Evolutionary conservation across 768 basidiomycete species (phyloP).

Genomic region (Inosperma sp.): DNA sequence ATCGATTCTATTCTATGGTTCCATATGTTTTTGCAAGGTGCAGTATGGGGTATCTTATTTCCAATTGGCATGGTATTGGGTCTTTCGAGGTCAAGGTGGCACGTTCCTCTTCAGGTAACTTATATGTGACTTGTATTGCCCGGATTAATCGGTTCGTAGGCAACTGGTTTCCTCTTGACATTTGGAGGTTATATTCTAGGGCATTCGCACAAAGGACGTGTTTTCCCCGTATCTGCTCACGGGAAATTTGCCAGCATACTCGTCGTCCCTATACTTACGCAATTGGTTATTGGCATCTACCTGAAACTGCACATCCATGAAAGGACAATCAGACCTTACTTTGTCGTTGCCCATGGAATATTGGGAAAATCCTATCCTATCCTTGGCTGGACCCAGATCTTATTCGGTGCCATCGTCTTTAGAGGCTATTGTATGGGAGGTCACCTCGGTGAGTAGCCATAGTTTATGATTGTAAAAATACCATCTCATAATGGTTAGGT

Average conservation of each 20-base stretch:
- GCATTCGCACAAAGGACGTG: constrained; percentile 78
- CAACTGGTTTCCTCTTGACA: constrained; percentile 63
- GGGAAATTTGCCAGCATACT: constrained; percentile 63
- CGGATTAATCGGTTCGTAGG: constrained; percentile 33
- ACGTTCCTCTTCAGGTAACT: constrained; percentile 80
- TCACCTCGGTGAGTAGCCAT: constrained; percentile 42
- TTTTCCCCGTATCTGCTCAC: constrained; percentile 72
- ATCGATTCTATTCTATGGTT: constrained; percentile 78
- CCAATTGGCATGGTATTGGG: constrained; percentile 80
- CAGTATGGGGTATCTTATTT: constrained; percentile 84
- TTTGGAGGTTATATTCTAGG: constrained; percentile 75
- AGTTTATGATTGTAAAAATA: not conserved
- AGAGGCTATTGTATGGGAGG: constrained; percentile 78
- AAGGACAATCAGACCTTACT: constrained; percentile 62
- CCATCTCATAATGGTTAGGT: constrained; percentile 26
- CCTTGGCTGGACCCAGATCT: constrained; percentile 83
- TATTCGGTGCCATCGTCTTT: constrained; percentile 76
- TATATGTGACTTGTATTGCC: not conserved
- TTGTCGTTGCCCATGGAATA: constrained; percentile 67
- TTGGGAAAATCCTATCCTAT: constrained; percentile 82
- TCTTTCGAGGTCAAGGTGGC: constrained; percentile 77
- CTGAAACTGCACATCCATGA: constrained; percentile 91
- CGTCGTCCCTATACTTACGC: constrained; percentile 57
- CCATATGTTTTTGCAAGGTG: constrained; percentile 73
- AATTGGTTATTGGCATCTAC: constrained; percentile 76